Conservation (phyloP, 2,329 filamentous ascomycete genomes). For the Beauveria varroae region DNA sequence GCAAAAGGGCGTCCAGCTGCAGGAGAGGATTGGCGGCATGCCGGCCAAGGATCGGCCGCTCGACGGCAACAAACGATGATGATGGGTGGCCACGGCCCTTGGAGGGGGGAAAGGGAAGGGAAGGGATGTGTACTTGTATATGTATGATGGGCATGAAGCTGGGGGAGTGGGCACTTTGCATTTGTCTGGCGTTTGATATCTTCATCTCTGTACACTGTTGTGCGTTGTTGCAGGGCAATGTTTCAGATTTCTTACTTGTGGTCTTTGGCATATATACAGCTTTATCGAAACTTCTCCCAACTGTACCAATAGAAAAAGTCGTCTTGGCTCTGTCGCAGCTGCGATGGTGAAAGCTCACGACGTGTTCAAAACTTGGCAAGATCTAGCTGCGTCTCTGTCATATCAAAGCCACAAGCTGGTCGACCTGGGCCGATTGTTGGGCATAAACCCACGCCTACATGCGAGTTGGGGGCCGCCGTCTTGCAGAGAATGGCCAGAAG, state of each 20-base stretch:
- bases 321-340: not conserved
- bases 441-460: not conserved
- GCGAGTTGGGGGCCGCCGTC: not conserved
- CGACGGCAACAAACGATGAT: conserved; percentile 15
- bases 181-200: conserved; percentile 11
- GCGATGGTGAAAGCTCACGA: not conserved
- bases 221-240: not conserved
- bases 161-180: conserved; percentile 2
- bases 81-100: not conserved
- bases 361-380: not conserved
- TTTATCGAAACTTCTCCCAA: conserved; percentile 1
- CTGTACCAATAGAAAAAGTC: not conserved
- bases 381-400: conserved; percentile 37
- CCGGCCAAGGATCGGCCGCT: conserved; percentile 30
- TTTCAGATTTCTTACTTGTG: not conserved
- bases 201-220: not conserved
- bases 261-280: not conserved
- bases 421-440: not conserved
- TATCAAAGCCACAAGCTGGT: conserved; percentile 33
- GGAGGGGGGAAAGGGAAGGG: not conserved
- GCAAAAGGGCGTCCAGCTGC: conserved; percentile 32
- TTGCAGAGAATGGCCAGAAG: not conserved
- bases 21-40: conserved; percentile 50
- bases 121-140: not conserved
- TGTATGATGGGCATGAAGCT: conserved; percentile 8